Base-by-base conservation (phyloP, 768 basidiomycete species). In the Cystobasidium ongulense region DNA sequence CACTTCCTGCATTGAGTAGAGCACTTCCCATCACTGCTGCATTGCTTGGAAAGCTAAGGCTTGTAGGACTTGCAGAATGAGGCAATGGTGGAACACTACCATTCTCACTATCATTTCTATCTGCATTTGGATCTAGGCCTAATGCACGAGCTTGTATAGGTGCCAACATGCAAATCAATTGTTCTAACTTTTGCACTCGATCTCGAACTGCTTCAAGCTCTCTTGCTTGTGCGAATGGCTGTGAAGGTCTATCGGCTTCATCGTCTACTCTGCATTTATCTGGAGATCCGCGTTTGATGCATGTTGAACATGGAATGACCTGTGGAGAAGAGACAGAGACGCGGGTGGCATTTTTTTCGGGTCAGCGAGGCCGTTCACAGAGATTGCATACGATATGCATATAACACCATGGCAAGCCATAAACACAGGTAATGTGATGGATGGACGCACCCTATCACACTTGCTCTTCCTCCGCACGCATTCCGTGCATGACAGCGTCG, bases 221-320 rank as follows among this genome's bases (percentile, higher is more conserved):
- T 46, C 53, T 71, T 43, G 68, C 68, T 71, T 71, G 68, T 35
- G 68, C 68, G 25, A 71, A 71, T 13, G 68, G 68, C 38, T 71
- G 68, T 61, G 68, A 57, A n/a, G 68, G 68, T 36, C 68, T 54
- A 31, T 71, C 36, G 25, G n/a, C 68, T 43, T 71, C 68, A 61
- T 71, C 68, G 35, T 71, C 68, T 21, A 71, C 68, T 59, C 54
- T 54, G 41, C 68, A 71, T 27, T 59, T 54, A 13, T 71, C 68
- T 27, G 68, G 68, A 11, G 68, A 39, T 5, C 68, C 68, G 1
- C 68, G 2, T 38, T 71, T 71, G 68, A 71, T 71, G 54, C 68
- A 71, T 33, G 68, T 71, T 31, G 68, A 36, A 35, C 68, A 71
- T 38, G 68, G 68, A 23, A 71, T 71, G 17, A 64, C 63, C 63